Conservation (phyloP, 73 alveolate genomes). For the Strombidium stylifer region DNA sequence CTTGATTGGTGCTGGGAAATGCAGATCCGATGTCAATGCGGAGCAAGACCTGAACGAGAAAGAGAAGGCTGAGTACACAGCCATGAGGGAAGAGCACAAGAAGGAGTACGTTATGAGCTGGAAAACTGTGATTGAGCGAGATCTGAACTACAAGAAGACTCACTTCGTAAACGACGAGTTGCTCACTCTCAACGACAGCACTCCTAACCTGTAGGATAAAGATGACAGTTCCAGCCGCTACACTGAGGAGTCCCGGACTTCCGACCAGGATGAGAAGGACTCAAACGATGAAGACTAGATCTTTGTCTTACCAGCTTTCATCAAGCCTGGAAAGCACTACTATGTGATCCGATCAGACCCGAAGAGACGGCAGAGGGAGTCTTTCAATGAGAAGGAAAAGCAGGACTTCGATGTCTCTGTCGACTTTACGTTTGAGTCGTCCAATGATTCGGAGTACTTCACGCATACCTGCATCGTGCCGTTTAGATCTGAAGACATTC, state of each 20-base stretch:
- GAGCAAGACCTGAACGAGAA: not conserved
- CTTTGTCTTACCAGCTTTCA: constrained; percentile 17
- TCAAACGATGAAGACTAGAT: constrained; percentile 6
- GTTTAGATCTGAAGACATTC: no score
- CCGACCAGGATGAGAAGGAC: not conserved
- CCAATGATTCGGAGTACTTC: no score
- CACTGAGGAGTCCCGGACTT: no score
- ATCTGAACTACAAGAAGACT: constrained; percentile 16
- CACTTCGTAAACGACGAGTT: not conserved
- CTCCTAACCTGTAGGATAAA: no score
- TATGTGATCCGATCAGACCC: no score
- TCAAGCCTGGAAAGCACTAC: constrained; percentile 34
- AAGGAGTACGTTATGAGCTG: not conserved
- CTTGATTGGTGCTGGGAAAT: not conserved
- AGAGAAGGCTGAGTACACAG: not conserved
- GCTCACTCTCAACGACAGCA: no score
- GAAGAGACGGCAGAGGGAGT: no score
- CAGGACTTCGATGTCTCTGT: no score
- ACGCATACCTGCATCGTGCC: no score
- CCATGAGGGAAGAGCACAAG: not conserved
- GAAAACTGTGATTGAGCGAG: constrained; percentile 1
- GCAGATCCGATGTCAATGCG: not conserved
- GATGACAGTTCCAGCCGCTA: no score
- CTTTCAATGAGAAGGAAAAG: no score
- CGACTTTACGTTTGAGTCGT: no score